These are phyloP conservation scores for Alternaria dauci DNA, from an alignment of 2,329 filamentous ascomycete genomes.

Conservation along the genomic window DNA sequence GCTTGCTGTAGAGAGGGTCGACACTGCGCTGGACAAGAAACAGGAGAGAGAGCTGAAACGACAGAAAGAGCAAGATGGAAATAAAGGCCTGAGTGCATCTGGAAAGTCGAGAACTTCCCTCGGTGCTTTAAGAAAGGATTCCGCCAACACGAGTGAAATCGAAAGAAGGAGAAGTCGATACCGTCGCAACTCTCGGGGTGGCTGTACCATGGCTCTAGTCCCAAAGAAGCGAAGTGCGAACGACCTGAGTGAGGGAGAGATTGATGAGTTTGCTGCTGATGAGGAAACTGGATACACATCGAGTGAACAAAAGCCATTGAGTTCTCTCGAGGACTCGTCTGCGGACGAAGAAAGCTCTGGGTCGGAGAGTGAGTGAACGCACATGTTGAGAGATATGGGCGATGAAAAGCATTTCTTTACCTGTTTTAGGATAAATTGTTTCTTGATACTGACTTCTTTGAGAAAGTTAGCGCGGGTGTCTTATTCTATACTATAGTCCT, in stretches of 20 bases:
- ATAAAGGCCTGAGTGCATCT: neutral
- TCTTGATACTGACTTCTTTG: neutral
- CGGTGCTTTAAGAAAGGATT: neutral
- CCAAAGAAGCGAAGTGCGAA: neutral
- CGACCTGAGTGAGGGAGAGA: neutral
- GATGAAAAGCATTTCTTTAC: neutral
- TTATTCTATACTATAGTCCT: no score
- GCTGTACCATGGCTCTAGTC: neutral
- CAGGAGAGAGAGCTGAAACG: slow-evolving; percentile 7
- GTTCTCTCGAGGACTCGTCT: neutral
- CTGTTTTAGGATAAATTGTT: neutral
- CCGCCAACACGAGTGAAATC: neutral
- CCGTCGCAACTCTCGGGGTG: neutral
- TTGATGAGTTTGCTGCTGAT: neutral
- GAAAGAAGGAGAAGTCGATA: neutral
- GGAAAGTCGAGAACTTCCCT: neutral
- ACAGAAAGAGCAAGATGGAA: neutral
- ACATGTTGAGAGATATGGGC: neutral
- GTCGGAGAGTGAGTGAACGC: slow-evolving; percentile 24
- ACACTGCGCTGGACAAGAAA: slow-evolving; percentile 27
- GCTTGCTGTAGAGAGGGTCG: slow-evolving; percentile 26
- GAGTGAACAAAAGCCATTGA: neutral
- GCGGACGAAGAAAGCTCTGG: slow-evolving; percentile 13
- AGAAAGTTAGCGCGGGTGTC: no score
- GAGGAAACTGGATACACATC: neutral